Evolutionary conservation across 2,329 filamentous ascomycete genomes (phyloP), one percentile per base, ranked within the genome.

Genomic region (Colletotrichum brevisporum): DNA sequence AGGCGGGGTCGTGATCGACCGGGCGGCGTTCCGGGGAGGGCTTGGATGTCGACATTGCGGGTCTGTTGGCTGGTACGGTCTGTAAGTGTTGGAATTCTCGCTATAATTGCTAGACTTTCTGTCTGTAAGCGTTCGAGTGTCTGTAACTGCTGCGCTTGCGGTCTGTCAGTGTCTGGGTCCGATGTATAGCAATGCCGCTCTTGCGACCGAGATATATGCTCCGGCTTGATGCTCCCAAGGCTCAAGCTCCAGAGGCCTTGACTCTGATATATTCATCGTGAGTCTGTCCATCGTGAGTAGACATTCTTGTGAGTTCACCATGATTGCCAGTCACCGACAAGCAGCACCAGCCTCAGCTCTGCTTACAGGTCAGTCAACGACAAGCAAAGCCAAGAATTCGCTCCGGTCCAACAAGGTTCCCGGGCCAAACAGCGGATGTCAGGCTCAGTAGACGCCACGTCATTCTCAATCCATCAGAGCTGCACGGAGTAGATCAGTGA

Each of bases 381-480:
- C 15, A 31, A 1, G 13, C 27, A 21, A 21, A 9, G 16, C 31
- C 39, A 5, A 18, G 21, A 10, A 5, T n/a, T 27, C 10, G 5
- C n/a, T n/a, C 36, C 4, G 50, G 9, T 8, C 26, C 31, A 1
- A 2, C 31, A 36, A 36, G 8, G 10, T 36, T 10, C 31, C 10
- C 31, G 31, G 47, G 45, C 54, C 21, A 68, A 12, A 26, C 9
- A 15, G 18, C 15, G 21, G 21, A 8, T 36, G 31, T 16, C 27
- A 47, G 39, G 43, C 47, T 36, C 48, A 36, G 27, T 27, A 43
- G 41, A 43, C 50, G 48, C 39, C 54, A 24, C 48, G 53, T 61
- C 58, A 61, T 61, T 53, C 21, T 21, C 48, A 31, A 61, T 53
- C 48, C 58, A 53, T 47, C 41, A 43, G 16, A n/a, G 16, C 41